Evolutionary conservation across 805 yeast species (phyloP), one percentile per base, ranked within the genome.

Genomic region (Zygosaccharomyces lentus): DNA sequence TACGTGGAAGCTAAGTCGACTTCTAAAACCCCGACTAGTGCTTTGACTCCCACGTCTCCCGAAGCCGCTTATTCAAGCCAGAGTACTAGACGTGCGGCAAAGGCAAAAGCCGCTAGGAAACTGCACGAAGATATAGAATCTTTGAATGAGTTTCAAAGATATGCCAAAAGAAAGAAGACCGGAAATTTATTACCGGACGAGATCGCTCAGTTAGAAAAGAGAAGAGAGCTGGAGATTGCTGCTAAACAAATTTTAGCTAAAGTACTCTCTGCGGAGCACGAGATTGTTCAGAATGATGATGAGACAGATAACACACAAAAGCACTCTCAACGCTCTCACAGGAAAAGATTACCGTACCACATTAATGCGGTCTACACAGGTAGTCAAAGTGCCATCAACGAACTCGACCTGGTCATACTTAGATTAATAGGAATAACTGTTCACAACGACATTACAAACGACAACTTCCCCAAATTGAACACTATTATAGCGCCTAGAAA

Each of bases 401-500:
- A 70, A 38, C 50, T 68, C 2, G 87, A 81, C 49, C 44, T 66
- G 13, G 57, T 62, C 15, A 62, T 70, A 1, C 58, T 86, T 30
- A 58, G 65, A 13, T 64, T 65, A n/a, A 56, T 80, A 9, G 96
- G 96, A 0, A 75, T 90, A 25, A 65, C 66, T 21, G 66, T 85
- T 6, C 62, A 66, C 6, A 59, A 63, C 10, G 67, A 66, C 50
- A 46, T 46, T 10, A 45, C 49, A 8, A 29, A 16, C 12, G 35
- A 35, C 21, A 49, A 49, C 29, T 10, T 40, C 7, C 12, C n/a
- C 9, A 72, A 70, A 38, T 63, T 73, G 36, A 77, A 79, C 55
- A 65, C 78, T 0, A 66, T 85, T 9, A 77, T 90, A 9, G 90
- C 97, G 0, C 96, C 97, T 1, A 80, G 80, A 49, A 73, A 84